These are phyloP conservation scores for Candida hispaniensis DNA, from an alignment of 805 yeast species.

Conservation along the genomic window DNA sequence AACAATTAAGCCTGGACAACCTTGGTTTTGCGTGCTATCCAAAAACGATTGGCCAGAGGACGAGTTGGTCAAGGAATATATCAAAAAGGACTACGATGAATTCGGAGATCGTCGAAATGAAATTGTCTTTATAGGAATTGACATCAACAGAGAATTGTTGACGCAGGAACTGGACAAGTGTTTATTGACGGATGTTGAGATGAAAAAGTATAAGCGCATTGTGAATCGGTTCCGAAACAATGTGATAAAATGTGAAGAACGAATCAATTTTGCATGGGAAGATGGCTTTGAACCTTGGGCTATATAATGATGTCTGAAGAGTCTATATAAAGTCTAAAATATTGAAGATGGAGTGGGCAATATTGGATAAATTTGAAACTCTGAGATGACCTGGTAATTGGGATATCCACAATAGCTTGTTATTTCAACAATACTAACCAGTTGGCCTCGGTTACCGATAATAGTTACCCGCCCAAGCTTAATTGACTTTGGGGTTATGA, in stretches of 20 bases:
- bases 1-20: constrained; percentile 35
- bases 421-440: too few relatives aligned
- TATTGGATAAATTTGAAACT: too few relatives aligned
- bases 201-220: constrained; percentile 25
- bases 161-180: constrained; percentile 31
- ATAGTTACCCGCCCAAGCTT: too few relatives aligned
- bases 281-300: constrained; percentile 41
- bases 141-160: constrained; percentile 27
- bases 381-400: too few relatives aligned
- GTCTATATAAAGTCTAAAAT: too few relatives aligned
- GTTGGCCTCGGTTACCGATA: too few relatives aligned
- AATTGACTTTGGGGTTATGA: too few relatives aligned
- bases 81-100: constrained; percentile 33
- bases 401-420: too few relatives aligned
- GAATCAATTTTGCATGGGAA: constrained; percentile 24
- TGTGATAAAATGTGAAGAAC: constrained; percentile 29
- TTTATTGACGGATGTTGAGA: constrained; percentile 34
- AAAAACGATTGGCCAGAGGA: constrained; percentile 30
- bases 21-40: constrained; percentile 34
- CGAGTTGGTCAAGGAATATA: constrained; percentile 27
- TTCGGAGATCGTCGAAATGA: constrained; percentile 39
- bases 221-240: constrained; percentile 25
- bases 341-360: too few relatives aligned
- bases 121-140: constrained; percentile 37
- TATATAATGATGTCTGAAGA: too few relatives aligned